These are phyloP conservation scores for Cutaneotrichosporon cavernicola DNA, from an alignment of 1,284 basidiomycete species.

Conservation along the genomic window DNA sequence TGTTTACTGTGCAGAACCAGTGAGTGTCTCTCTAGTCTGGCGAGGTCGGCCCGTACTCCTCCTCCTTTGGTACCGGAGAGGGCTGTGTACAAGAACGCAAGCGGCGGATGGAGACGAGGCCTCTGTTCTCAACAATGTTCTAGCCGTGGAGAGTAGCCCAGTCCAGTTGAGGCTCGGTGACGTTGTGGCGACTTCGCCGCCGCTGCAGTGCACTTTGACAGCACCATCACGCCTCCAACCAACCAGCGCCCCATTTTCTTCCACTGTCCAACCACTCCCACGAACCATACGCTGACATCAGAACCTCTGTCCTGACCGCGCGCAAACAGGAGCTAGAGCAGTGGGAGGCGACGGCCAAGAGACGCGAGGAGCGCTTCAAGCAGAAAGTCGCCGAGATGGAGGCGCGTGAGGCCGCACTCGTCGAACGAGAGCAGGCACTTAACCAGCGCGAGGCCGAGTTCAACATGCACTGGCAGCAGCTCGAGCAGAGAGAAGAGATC, in stretches of 20 bases:
- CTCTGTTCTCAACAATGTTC: no score
- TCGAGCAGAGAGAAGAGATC: slow-evolving; percentile 64
- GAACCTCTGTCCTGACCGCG: slow-evolving; percentile 33
- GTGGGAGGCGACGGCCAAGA: slow-evolving; percentile 50
- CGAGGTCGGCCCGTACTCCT: no score
- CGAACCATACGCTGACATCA: slow-evolving; percentile 13
- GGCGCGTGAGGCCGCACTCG: slow-evolving; percentile 30
- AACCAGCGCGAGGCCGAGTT: slow-evolving; percentile 55
- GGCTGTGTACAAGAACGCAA: no score
- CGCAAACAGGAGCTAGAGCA: slow-evolving; percentile 58
- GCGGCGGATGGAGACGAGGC: no score
- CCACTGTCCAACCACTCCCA: slow-evolving; percentile 33
- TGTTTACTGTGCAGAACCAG: slow-evolving; percentile 52
- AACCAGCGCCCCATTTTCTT: no score
- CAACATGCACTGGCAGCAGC: slow-evolving; percentile 65
- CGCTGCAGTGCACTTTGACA: no score
- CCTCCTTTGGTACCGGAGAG: no score
- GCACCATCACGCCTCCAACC: no score
- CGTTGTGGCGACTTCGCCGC: no score
- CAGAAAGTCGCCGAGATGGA: slow-evolving; percentile 30
- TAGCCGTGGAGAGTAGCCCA: no score
- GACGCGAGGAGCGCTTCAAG: slow-evolving; percentile 21
- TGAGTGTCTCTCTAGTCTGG: slow-evolving; percentile 41
- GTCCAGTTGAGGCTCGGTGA: no score
- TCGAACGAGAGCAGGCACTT: slow-evolving; percentile 48